These are phyloP conservation scores for Ophiostoma tasmaniense DNA, from an alignment of 2,329 filamentous ascomycete genomes.

Conservation along the genomic window DNA sequence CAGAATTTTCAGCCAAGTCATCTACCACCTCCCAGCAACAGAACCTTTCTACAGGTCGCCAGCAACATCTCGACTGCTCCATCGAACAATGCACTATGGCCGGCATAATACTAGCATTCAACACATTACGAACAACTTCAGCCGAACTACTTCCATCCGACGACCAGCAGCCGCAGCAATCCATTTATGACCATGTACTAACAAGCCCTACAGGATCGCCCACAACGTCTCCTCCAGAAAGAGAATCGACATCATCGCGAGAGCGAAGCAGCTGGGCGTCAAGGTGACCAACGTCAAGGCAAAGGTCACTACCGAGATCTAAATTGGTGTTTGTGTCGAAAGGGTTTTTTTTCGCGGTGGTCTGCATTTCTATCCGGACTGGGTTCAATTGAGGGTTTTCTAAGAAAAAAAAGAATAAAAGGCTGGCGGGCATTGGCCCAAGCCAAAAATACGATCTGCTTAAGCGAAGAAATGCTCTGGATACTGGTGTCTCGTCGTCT, in stretches of 20 bases:
- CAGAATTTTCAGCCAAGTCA: neutral
- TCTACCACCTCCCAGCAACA: neutral
- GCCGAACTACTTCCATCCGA: neutral
- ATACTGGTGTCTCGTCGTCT: neutral
- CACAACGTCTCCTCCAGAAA: slow-evolving; percentile 98
- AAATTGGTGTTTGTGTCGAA: slow-evolving; percentile 30
- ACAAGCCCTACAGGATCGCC: slow-evolving; percentile 65
- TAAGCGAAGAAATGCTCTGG: neutral
- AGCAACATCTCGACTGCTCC: neutral
- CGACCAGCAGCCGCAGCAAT: neutral
- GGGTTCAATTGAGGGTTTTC: slow-evolving; percentile 15
- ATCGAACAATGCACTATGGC: neutral
- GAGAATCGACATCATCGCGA: slow-evolving; percentile 94
- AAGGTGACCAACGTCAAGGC: slow-evolving; percentile 99
- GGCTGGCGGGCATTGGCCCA: slow-evolving; percentile 7
- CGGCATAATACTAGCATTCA: neutral
- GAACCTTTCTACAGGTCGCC: neutral
- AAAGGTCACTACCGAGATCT: slow-evolving; percentile 92
- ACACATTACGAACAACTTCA: neutral
- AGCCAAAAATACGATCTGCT: slow-evolving; percentile 8
- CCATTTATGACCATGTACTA: neutral
- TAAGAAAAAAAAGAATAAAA: slow-evolving; percentile 13
- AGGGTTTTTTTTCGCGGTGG: slow-evolving; percentile 11
- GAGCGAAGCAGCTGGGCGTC: slow-evolving; percentile 96
- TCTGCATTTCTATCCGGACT: slow-evolving; percentile 18